These are phyloP conservation scores for Ulmus americana DNA, from an alignment of 331 rosid species.

Conservation along the genomic window DNA sequence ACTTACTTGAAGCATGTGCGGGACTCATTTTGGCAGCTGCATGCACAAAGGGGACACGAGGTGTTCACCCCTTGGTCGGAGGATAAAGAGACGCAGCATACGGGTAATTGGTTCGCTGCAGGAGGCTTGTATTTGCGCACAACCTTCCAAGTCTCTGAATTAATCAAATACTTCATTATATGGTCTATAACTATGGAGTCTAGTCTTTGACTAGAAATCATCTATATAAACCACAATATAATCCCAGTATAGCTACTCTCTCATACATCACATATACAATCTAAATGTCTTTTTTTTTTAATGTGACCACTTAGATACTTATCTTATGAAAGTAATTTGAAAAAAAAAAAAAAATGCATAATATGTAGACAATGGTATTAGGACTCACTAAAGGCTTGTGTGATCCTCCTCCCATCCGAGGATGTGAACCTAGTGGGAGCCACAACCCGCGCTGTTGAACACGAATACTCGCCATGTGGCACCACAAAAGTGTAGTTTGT, in stretches of 20 bases:
- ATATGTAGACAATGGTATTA: not conserved
- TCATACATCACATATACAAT: too few relatives aligned
- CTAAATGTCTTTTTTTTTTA: too few relatives aligned
- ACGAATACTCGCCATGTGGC: conserved; percentile 2
- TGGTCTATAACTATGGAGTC: not conserved
- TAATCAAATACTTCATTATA: not conserved
- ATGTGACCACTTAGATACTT: too few relatives aligned
- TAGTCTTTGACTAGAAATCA: too few relatives aligned
- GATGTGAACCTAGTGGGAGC: not conserved
- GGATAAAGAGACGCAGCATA: not conserved
- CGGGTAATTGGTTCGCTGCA: not conserved
- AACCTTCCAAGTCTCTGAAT: conserved; percentile 1
- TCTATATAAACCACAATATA: too few relatives aligned
- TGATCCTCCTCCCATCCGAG: not conserved
- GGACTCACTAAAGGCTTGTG: not conserved
- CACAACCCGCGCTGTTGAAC: not conserved
- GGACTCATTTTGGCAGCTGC: not conserved
- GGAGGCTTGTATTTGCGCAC: not conserved
- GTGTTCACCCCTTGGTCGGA: not conserved
- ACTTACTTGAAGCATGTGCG: not conserved
- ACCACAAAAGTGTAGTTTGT: not conserved
- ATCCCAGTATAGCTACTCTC: too few relatives aligned
- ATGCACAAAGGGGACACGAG: not conserved
- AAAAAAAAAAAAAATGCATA: not conserved
- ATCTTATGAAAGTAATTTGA: too few relatives aligned